Conservation (phyloP, 805 yeast species). For the Yarrowia yakushimensis region DNA sequence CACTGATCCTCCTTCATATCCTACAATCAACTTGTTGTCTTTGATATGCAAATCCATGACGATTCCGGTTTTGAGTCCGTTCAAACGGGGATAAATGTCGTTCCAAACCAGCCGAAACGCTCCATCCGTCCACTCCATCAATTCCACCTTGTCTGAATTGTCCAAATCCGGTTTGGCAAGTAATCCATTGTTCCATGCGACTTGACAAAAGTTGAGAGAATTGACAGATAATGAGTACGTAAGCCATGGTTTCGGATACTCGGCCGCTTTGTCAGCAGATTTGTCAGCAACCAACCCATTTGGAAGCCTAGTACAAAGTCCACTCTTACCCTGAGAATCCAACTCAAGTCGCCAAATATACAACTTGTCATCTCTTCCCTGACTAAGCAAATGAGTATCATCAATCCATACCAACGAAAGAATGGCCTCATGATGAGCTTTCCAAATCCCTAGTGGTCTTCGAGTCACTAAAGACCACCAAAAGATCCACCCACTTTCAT, state of each 20-base stretch:
- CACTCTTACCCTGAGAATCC: not conserved
- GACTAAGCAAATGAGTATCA: slow-evolving; percentile 48
- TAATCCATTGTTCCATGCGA: slow-evolving; percentile 43
- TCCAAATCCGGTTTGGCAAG: slow-evolving; percentile 61
- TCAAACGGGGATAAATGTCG: not conserved
- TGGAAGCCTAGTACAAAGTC: slow-evolving; percentile 28
- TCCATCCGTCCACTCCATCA: slow-evolving; percentile 41
- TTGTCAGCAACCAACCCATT: slow-evolving; percentile 15
- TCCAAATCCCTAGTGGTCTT: slow-evolving; percentile 56
- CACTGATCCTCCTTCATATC: slow-evolving; percentile 73
- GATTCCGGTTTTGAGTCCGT: slow-evolving; percentile 51
- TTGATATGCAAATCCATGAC: slow-evolving; percentile 56
- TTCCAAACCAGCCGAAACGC: slow-evolving; percentile 5
- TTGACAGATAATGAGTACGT: slow-evolving; percentile 62
- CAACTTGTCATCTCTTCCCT: slow-evolving; percentile 60
- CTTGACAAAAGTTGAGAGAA: slow-evolving; percentile 66
- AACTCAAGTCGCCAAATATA: slow-evolving; percentile 35
- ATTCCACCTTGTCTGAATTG: slow-evolving; percentile 61
- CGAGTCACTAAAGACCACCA: slow-evolving; percentile 62
- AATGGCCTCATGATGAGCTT: slow-evolving; percentile 54
- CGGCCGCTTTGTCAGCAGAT: slow-evolving; percentile 29
- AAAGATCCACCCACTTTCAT: slow-evolving; percentile 57
- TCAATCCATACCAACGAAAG: slow-evolving; percentile 47
- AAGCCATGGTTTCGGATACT: slow-evolving; percentile 37
- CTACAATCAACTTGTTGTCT: slow-evolving; percentile 42